Base-by-base conservation (phyloP, 495 filamentous ascomycete genomes). In the Cercophora scortea region DNA sequence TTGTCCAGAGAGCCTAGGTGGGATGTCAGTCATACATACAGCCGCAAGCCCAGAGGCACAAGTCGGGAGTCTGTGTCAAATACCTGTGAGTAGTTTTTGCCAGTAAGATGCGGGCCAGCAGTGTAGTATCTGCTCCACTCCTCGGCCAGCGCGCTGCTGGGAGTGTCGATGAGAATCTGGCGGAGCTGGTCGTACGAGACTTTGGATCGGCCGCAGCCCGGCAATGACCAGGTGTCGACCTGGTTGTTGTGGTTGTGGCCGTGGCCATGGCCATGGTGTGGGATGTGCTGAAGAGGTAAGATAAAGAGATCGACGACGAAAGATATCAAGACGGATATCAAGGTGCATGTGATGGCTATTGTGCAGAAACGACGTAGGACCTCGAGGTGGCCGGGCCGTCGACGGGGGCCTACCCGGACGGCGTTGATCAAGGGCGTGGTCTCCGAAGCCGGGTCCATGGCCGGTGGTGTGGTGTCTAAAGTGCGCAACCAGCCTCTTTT, bases 91-190 rank as follows among this genome's bases (percentile, higher is more conserved):
- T 85, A 76, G 60, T 97, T 97, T 75, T 88, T 87, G 11, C 93
- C 93, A 0, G 85, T 88, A 33, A 98, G 73, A 74, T 98, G 93
- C 1, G 88, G 79, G 0, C 93, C 93, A 2, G 84, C 69, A 0
- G 93, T 95, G 59, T 97, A 97, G 69, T 96, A 97, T 54, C 79
- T 70, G 62, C 86, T 92, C 90, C 90, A 96, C 67, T 94, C 84
- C 51, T 79, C 73, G 7, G 80, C 82, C 60, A 83, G 84, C 32
- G 78, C 72, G 42, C 80, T 77, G 33, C 80, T 81, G 0, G 91
- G 91, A 1, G 86, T 90, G 11, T 81, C 72, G 19, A 83, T 68
- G 47, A 96, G 71, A 40, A 95, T 80, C 13, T 76, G 67, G 54
- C 85, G 78, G 17, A 96, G 80, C 52, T 89, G 77, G 41, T 83